These are phyloP conservation scores for Piper longum DNA, from an alignment of 164 flowering plant species.

Conservation along the genomic window DNA sequence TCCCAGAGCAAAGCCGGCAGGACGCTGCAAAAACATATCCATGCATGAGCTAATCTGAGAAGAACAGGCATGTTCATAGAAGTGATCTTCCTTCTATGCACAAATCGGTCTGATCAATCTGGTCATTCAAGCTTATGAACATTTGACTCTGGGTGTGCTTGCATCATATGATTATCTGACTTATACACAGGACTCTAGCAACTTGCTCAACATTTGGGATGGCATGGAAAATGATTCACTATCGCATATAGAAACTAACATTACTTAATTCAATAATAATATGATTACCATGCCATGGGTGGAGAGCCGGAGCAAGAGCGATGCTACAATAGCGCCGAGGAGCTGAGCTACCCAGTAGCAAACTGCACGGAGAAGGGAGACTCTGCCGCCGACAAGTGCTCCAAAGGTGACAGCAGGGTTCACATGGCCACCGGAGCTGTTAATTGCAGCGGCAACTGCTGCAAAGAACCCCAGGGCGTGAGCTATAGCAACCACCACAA, in stretches of 20 bases:
- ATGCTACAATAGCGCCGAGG: constrained; percentile 44
- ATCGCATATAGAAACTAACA: too few relatives aligned
- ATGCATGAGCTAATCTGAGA: background rate
- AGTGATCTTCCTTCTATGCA: too few relatives aligned
- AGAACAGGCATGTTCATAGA: background rate
- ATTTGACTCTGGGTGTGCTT: too few relatives aligned
- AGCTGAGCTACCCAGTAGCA: constrained; percentile 74
- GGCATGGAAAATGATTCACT: too few relatives aligned
- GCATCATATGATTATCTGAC: too few relatives aligned
- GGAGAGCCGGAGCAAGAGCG: constrained; percentile 36
- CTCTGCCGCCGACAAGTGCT: constrained; percentile 52
- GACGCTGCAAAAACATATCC: constrained; percentile 7
- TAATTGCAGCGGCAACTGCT: constrained; percentile 42
- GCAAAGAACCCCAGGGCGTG: constrained; percentile 44
- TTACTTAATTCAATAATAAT: too few relatives aligned
- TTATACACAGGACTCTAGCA: too few relatives aligned
- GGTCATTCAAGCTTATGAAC: too few relatives aligned
- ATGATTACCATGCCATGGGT: constrained; percentile 49
- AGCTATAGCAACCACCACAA: constrained; percentile 31
- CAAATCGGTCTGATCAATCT: too few relatives aligned
- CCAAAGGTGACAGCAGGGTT: constrained; percentile 76
- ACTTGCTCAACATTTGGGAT: too few relatives aligned
- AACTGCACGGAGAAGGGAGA: constrained; percentile 46
- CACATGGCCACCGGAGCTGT: constrained; percentile 66
- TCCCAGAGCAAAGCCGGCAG: constrained; percentile 27